These are phyloP conservation scores for Escallonia rubra DNA, from an alignment of 129 eudicot genomes.

Conservation along the genomic window DNA sequence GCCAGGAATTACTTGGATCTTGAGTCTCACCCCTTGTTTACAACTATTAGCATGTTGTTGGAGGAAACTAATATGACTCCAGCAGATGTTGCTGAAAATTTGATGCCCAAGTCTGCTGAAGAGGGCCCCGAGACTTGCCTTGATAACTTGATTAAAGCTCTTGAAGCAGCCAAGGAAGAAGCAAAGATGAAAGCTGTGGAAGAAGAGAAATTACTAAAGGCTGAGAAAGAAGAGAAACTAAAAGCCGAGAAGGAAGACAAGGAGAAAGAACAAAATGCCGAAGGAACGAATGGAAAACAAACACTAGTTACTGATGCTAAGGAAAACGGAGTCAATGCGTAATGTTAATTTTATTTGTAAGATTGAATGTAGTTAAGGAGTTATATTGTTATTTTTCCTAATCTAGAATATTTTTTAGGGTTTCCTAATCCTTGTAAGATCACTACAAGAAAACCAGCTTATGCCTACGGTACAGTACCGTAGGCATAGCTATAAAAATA, in stretches of 20 bases:
- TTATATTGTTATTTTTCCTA: too few species aligned
- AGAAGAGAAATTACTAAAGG: background rate
- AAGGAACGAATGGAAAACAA: background rate
- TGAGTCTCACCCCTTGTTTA: background rate
- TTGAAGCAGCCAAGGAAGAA: background rate
- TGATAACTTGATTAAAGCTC: background rate
- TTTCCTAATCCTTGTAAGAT: too few species aligned
- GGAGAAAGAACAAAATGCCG: background rate
- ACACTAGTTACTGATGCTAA: background rate
- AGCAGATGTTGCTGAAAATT: background rate
- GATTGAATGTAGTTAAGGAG: too few species aligned
- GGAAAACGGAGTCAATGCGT: background rate
- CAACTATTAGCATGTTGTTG: background rate
- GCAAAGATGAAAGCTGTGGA: background rate
- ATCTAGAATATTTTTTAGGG: too few species aligned
- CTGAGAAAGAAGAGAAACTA: background rate
- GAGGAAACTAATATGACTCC: background rate
- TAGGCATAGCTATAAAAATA: too few species aligned
- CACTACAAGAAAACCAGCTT: too few species aligned
- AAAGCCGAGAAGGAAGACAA: background rate
- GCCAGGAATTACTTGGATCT: slow-evolving; percentile 2
- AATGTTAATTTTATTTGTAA: too few species aligned
- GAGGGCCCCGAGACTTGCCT: background rate
- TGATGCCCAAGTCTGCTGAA: background rate
- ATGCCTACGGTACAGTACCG: too few species aligned